A percentile compares a stretch with the other conserved stretches of the same genome.
These are phyloP conservation scores for Macroventuria anomochaeta DNA, from an alignment of 2,329 filamentous ascomycete genomes.

Conservation along the genomic window DNA sequence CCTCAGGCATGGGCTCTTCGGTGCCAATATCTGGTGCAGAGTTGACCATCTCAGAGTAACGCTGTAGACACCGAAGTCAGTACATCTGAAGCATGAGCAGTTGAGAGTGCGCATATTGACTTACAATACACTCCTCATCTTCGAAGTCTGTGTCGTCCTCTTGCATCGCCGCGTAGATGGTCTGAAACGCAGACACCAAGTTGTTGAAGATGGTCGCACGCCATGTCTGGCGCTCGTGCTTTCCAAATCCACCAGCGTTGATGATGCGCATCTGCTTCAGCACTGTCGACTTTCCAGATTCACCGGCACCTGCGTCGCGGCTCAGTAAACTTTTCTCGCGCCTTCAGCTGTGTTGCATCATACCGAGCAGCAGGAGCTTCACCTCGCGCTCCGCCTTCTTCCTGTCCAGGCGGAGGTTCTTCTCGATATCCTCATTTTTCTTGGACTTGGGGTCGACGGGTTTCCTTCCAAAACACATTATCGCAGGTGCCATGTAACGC, in stretches of 20 bases:
- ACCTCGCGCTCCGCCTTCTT: constrained; percentile 86
- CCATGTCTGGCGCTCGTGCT: constrained; percentile 89
- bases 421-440: constrained; percentile 78
- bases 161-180: constrained; percentile 89
- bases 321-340: constrained; percentile 29
- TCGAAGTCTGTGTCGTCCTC: constrained; percentile 82
- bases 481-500: constrained; percentile 47
- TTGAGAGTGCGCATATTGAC: constrained; percentile 30
- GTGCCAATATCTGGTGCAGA: constrained; percentile 82
- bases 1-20: constrained; percentile 78
- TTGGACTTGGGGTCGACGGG: constrained; percentile 55
- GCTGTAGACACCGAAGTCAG: constrained; percentile 57
- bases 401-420: constrained; percentile 82
- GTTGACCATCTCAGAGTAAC: constrained; percentile 77
- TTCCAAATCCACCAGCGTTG: constrained; percentile 89
- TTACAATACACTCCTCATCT: constrained; percentile 78
- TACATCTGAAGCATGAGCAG: neutral
- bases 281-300: constrained; percentile 95
- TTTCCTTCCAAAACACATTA: constrained; percentile 62
- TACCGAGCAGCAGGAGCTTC: constrained; percentile 92
- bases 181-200: constrained; percentile 87
- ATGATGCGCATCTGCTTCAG: constrained; percentile 99
- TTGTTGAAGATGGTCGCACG: constrained; percentile 97
- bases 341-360: constrained; percentile 39
- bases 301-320: constrained; percentile 77